Evolutionary conservation across 805 yeast genomes (phyloP), one percentile per base, ranked within the genome.

Genomic region (Brettanomyces custersianus): DNA sequence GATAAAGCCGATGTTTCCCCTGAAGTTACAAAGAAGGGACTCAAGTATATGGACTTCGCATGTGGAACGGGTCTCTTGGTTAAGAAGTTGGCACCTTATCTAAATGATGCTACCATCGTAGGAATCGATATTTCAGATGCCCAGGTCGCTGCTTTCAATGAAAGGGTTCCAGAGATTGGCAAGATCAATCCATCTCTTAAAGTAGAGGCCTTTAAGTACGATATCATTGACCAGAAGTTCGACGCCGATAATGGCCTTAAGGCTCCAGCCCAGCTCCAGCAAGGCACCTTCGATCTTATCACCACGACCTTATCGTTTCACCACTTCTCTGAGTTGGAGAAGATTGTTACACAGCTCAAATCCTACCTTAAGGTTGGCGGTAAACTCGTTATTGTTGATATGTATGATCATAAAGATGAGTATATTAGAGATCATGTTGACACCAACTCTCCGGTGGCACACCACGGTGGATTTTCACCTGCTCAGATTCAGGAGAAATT

Each of bases 51-150:
- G 31, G 70, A 66, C 41, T 65, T 66, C 46, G 70, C 68, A 1
- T 65, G 69, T 39, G 71, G 71, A 4, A 56, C 68, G 2, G 71
- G 70, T 0, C 37, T 61, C 7, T 50, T 63, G 13, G 54, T 62
- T 3, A 43, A 49, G 34, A 48, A 47, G n/a, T 33, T 64, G 18
- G 52, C 51, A 5, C 63, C 62, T 4, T 56, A 56, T 37, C 37
- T 63, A 15, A 37, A 35, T 3, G 35, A 43, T 4, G 40, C 58
- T 5, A 53, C 54, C 24, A 38, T 57, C 7, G 42, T 52, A 2
- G 70, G 70, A 2, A 41, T 65, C 12, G 71, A 66, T 36, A 58
- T 66, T 35, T 63, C 59, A 32, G 41, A 46, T 9, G 12, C 33
- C 32, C 50, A 44, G 29, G 29, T 44, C 4, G 44, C 39, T 10